Conservation (phyloP, 805 yeast genomes). For the Wickerhamiella spandovensis region DNA sequence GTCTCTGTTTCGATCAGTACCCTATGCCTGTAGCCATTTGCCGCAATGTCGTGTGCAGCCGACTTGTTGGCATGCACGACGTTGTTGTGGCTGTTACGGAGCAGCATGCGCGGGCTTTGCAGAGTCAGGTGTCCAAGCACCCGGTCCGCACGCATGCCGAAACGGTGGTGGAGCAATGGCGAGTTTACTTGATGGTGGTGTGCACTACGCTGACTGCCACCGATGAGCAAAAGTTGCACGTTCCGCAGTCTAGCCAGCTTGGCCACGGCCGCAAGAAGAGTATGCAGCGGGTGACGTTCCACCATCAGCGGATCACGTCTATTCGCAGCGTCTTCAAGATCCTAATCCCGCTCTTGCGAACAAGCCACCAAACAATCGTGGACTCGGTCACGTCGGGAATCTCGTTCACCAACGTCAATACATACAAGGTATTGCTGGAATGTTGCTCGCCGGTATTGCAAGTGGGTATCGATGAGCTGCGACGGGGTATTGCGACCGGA, state of each 20-base stretch:
- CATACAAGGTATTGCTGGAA: conserved; percentile 69
- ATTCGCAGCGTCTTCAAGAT: conserved; percentile 80
- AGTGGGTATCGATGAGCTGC: conserved; percentile 32
- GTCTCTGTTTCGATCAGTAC: conserved; percentile 59
- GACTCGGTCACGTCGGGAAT: conserved; percentile 86
- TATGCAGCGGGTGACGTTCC: conserved; percentile 66
- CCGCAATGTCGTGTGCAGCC: conserved; percentile 76
- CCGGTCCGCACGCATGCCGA: conserved; percentile 45
- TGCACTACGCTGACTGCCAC: conserved; percentile 86
- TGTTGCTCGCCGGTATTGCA: conserved; percentile 49
- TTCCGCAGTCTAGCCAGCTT: conserved; percentile 32
- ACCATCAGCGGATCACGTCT: conserved; percentile 84
- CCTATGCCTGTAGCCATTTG: conserved; percentile 92
- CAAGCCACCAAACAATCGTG: conserved; percentile 53
- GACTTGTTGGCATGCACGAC: conserved; percentile 63
- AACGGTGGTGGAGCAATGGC: conserved; percentile 72
- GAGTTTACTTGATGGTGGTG: conserved; percentile 75
- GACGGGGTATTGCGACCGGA: not conserved
- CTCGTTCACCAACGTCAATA: conserved; percentile 80
- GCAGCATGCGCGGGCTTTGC: conserved; percentile 2
- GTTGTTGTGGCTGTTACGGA: conserved; percentile 22
- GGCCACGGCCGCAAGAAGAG: conserved; percentile 61
- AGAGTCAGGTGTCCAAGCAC: conserved; percentile 15
- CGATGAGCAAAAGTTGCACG: conserved; percentile 64
- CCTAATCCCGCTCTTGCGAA: conserved; percentile 68